Evolutionary conservation across 208 protist genomes (phyloP), one percentile per base, ranked within the genome.

Genomic region (Leishmania tropica): DNA sequence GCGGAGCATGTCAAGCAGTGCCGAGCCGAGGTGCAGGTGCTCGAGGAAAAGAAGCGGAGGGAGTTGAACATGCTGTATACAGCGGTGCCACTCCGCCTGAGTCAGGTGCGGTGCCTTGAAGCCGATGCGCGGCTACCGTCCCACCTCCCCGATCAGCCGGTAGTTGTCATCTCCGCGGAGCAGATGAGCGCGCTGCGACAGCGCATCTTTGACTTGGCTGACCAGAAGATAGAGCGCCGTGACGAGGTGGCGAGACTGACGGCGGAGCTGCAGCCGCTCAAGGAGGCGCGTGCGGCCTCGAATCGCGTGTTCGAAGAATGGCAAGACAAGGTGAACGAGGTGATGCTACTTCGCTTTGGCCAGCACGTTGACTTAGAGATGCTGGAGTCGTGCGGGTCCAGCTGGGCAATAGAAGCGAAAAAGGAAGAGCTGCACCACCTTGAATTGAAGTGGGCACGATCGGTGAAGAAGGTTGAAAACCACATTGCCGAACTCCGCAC

Each of bases 271-370:
- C 89, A 96, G 78, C 79, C 77, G 67, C 86, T 96, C 60, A 95
- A 92, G 76, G 83, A 90, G 6, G 85, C 90, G 65, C 95, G 95
- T 80, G 84, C 89, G 24, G 94, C 90, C 31, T 89, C 94, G n/a
- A 87, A 92, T 48, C 87, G 87, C 17, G 87, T 93, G 3, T 90
- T 95, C 76, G 74, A 87, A 37, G 85, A 96, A 56, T 98, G 96
- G 95, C 91, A 98, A 79, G 89, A 87, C 11, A 92, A 93, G 80
- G 94, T 98, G 35, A 89, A 90, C 75, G 98, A 99, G 70, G 95
- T 99, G 51, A 98, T 99, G 94, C 88, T 99, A 83, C 87, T 99
- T 65, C 99, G 99, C 86, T 99, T 99, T 83, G 98, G 98, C 19
- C 93, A 96, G 74, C 86, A 90, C 31, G 94, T 99, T 17, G 96